Conservation (phyloP, 2,329 filamentous ascomycete species). For the Aspergillus sp. region DNA sequence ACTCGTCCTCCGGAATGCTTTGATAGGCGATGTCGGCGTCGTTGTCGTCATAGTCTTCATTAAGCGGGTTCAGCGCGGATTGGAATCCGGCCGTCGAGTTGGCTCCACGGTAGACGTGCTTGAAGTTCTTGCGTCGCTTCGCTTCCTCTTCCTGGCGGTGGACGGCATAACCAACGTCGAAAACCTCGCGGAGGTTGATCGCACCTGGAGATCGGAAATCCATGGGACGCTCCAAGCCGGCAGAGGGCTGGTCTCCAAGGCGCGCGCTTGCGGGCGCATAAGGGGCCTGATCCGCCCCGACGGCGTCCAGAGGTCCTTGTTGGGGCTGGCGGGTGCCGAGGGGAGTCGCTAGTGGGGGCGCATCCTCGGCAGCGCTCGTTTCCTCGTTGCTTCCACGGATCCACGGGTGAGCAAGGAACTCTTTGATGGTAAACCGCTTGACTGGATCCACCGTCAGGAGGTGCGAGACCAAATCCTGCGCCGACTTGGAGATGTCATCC, state of each 20-base stretch:
- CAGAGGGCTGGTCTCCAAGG: slow-evolving; percentile 56
- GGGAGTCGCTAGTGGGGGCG: slow-evolving; percentile 70
- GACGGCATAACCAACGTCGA: slow-evolving; percentile 97
- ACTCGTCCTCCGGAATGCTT: slow-evolving; percentile 14
- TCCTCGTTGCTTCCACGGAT: slow-evolving; percentile 70
- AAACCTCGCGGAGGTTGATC: slow-evolving; percentile 93
- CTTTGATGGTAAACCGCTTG: slow-evolving; percentile 87
- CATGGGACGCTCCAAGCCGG: slow-evolving; percentile 63
- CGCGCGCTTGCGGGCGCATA: slow-evolving; percentile 52
- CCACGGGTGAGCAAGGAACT: slow-evolving; percentile 96
- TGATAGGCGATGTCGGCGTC: slow-evolving; percentile 27
- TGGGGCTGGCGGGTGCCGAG: slow-evolving; percentile 57
- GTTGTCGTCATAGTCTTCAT: slow-evolving; percentile 61
- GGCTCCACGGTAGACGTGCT: slow-evolving; percentile 65
- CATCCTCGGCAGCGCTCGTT: slow-evolving; percentile 66
- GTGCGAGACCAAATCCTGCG: slow-evolving; percentile 91
- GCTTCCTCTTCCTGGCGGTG: slow-evolving; percentile 94
- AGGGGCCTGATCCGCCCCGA: slow-evolving; percentile 35
- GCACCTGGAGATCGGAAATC: slow-evolving; percentile 96
- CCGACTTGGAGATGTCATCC: slow-evolving; percentile 95
- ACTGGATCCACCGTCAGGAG: slow-evolving; percentile 92
- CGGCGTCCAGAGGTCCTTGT: slow-evolving; percentile 56
- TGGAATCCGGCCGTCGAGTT: slow-evolving; percentile 57
- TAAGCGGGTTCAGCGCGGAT: slow-evolving; percentile 63
- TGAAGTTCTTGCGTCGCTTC: slow-evolving; percentile 83